Conservation (phyloP, 108 stramenopile species). For the Schizochytrium sp. region DNA sequence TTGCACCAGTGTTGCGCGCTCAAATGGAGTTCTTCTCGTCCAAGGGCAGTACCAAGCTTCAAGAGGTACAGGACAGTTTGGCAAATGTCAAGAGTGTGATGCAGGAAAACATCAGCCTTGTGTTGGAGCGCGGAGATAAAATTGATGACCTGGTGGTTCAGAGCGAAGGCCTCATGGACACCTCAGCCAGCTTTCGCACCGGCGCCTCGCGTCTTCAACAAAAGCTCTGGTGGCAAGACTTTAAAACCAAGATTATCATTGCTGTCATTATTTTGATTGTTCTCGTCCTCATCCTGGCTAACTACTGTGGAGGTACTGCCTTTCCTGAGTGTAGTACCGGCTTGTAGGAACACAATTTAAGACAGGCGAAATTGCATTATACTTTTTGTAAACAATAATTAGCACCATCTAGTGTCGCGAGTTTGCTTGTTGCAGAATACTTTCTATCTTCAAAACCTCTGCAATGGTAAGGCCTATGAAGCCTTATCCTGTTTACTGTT, state of each 20-base stretch:
- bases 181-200: background rate
- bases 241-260: conserved; percentile 40
- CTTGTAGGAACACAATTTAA: background rate
- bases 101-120: conserved; percentile 59
- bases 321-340: conserved; percentile 38
- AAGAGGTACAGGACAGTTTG: conserved; percentile 21
- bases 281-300: conserved; percentile 3
- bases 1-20: conserved; percentile 39
- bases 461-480: no score
- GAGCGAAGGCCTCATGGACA: conserved; percentile 35
- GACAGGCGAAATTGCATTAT: no score
- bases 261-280: conserved; percentile 27
- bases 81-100: conserved; percentile 45
- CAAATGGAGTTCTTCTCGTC: conserved; percentile 56
- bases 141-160: conserved; percentile 47
- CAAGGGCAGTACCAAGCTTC: conserved; percentile 35
- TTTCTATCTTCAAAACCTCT: no score
- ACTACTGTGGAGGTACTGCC: conserved; percentile 32
- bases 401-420: no score
- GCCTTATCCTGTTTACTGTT: no score
- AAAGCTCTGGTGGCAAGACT: conserved; percentile 52
- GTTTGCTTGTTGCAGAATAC: no score
- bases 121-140: conserved; percentile 40
- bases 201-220: conserved; percentile 19
- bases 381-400: no score